Evolutionary conservation across 2,329 filamentous ascomycete species (phyloP).

Genomic region (Fusarium avenaceum): DNA sequence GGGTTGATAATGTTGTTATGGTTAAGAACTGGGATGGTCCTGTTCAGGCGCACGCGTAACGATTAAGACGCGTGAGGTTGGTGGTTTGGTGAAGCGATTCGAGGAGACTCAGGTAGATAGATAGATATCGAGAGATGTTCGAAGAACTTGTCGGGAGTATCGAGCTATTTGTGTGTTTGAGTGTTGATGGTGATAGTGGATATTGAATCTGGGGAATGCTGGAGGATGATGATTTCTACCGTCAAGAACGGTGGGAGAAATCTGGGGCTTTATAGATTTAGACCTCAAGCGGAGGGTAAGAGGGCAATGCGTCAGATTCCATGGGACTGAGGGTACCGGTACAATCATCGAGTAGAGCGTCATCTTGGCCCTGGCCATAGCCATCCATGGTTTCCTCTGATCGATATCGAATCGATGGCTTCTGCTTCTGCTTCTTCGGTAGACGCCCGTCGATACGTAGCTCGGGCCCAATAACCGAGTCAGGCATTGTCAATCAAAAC

Average conservation of each 20-base stretch:
- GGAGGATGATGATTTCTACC: conserved; percentile 50
- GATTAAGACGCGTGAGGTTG: conserved; percentile 12
- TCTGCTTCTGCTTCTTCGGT: conserved; percentile 28
- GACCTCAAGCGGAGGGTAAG: conserved; percentile 19
- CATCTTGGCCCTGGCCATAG: conserved; percentile 27
- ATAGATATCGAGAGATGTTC: conserved; percentile 1
- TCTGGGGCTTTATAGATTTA: conserved; percentile 53
- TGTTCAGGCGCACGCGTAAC: conserved; percentile 41
- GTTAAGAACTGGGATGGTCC: conserved; percentile 32
- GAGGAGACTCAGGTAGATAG: neutral
- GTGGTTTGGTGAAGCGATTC: neutral
- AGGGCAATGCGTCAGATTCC: conserved; percentile 33
- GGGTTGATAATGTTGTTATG: conserved; percentile 12
- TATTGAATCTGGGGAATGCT: conserved; percentile 39
- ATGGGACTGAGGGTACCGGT: conserved; percentile 17
- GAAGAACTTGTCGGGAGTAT: conserved; percentile 12
- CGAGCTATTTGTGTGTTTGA: conserved; percentile 32
- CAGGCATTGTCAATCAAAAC: conserved; percentile 31
- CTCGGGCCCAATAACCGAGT: conserved; percentile 44
- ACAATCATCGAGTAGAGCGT: conserved; percentile 23
- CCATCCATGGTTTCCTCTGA: conserved; percentile 15
- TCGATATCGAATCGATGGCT: conserved; percentile 40
- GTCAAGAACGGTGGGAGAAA: conserved; percentile 58
- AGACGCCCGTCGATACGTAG: conserved; percentile 42
- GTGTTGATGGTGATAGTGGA: conserved; percentile 27